Evolutionary conservation across 768 basidiomycete species (phyloP), one percentile per base, ranked within the genome.

Genomic region (Mycena capillaripes): DNA sequence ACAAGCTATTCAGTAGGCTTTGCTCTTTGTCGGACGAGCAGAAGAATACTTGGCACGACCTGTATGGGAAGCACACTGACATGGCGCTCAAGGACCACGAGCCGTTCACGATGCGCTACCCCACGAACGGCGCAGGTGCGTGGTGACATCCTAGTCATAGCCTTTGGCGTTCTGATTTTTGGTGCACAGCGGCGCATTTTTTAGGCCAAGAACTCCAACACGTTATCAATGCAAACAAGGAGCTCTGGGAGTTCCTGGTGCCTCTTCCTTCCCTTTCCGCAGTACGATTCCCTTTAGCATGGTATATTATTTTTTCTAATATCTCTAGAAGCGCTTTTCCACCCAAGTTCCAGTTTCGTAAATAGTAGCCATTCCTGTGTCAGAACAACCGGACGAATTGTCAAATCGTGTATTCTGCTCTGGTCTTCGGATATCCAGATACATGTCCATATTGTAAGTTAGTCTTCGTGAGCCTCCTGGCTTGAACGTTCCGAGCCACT

Each of bases 91-190:
- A 52, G 6, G 62, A 63, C 32, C 12, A 23, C 5, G 36, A 63
- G 48, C 9, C 11, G 62, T 30, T 25, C 21, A 63, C 62, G 0
- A 63, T 63, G 29, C 46, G 32, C 30, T 63, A 63, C 48, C 62
- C 62, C 32, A 63, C 62, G n/a, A 23, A 63, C n/a, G 32, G 62
- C 8, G 62, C 62, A 50, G 25, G 62, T 52, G 38, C 32, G 62
- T 63, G 25, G 60, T 34, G 42, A 23, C 62, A 63, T 38, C 32
- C 46, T 38, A 62, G 29, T 38, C 25, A 25, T 52, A 50, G 48
- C 46, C 34, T 36, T 52, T 16, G 14, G 50, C 36, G 62, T 52
- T 52, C 61, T 62, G 32, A 63, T 52, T 63, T 23, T 50, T 8
- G 32, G n/a, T 36, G 46, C 25, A 6, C 16, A 63, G 62, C 17